Conservation (phyloP, 331 rosid species). For the Dryas integrifolia region DNA sequence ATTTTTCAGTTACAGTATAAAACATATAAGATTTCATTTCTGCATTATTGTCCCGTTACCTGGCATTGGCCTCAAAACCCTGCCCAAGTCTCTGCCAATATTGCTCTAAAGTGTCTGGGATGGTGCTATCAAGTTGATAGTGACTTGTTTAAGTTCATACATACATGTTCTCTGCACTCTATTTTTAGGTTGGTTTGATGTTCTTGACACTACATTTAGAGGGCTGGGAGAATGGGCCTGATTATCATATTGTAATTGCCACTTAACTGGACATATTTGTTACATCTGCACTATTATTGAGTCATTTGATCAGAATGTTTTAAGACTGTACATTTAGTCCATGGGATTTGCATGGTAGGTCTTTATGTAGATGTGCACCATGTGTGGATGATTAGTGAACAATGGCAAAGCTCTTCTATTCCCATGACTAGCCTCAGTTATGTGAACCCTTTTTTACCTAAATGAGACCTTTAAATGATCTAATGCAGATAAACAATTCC, state of each 20-base stretch:
- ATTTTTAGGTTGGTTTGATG: background rate
- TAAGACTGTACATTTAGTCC: background rate
- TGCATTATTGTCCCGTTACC: background rate
- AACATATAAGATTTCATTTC: background rate
- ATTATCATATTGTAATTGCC: background rate
- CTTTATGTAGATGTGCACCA: constrained; percentile 6
- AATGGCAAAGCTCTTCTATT: background rate
- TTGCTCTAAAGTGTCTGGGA: background rate
- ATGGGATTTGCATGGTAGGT: background rate
- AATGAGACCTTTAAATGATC: constrained; percentile 5
- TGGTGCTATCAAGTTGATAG: background rate
- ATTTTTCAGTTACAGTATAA: background rate
- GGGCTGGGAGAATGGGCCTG: background rate
- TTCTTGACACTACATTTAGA: constrained; percentile 8
- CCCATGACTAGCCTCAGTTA: background rate
- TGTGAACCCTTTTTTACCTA: background rate
- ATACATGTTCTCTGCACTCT: background rate
- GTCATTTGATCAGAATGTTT: background rate
- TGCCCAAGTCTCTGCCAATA: background rate
- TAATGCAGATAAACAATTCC: background rate
- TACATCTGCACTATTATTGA: background rate
- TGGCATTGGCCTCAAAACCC: background rate
- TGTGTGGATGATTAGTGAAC: background rate
- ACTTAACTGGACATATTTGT: background rate
- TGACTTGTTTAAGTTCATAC: constrained; percentile 5